Conservation (phyloP, 768 basidiomycete species). For the Tricholoma saponaceum region DNA sequence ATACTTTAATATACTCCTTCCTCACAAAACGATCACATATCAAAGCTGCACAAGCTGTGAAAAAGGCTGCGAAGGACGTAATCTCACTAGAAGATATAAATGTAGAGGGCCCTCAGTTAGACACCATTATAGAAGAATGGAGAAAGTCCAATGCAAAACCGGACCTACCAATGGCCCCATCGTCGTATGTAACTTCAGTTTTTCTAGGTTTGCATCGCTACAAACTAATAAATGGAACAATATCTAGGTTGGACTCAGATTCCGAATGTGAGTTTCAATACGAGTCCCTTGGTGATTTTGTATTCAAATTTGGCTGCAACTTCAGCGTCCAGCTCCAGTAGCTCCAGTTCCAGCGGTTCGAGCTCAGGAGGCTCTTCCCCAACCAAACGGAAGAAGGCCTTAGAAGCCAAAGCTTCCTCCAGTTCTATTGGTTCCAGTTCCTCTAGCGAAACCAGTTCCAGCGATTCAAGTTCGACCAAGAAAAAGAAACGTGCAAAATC, state of each 20-base stretch:
- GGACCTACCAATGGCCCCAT: slow-evolving; percentile 9
- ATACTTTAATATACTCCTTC: slow-evolving; percentile 74
- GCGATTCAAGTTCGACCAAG: not conserved
- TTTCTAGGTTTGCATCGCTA: not conserved
- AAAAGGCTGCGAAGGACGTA: slow-evolving; percentile 63
- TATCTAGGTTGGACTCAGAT: slow-evolving; percentile 17
- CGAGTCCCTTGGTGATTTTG: too few species aligned
- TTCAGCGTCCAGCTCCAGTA: slow-evolving; percentile 16
- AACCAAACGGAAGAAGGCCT: not conserved
- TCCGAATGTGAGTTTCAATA: slow-evolving; percentile 19
- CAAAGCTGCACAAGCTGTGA: slow-evolving; percentile 71
- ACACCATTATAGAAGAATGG: slow-evolving; percentile 67
- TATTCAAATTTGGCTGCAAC: slow-evolving; percentile 1
- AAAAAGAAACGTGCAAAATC: slow-evolving; percentile 6
- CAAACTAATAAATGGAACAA: not conserved
- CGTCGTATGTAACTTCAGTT: slow-evolving; percentile 13
- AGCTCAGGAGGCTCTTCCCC: slow-evolving; percentile 12
- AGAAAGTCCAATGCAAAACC: slow-evolving; percentile 30
- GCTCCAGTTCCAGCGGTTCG: slow-evolving; percentile 22
- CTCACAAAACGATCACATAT: slow-evolving; percentile 58
- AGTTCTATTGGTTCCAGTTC: slow-evolving; percentile 11
- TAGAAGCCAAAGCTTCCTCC: slow-evolving; percentile 11
- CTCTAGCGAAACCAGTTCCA: slow-evolving; percentile 8
- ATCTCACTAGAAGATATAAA: slow-evolving; percentile 53
- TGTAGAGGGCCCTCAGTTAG: slow-evolving; percentile 49